Evolutionary conservation across 2,329 filamentous ascomycete species (phyloP), one percentile per base, ranked within the genome.

Genomic region (Trichoderma lentiforme): DNA sequence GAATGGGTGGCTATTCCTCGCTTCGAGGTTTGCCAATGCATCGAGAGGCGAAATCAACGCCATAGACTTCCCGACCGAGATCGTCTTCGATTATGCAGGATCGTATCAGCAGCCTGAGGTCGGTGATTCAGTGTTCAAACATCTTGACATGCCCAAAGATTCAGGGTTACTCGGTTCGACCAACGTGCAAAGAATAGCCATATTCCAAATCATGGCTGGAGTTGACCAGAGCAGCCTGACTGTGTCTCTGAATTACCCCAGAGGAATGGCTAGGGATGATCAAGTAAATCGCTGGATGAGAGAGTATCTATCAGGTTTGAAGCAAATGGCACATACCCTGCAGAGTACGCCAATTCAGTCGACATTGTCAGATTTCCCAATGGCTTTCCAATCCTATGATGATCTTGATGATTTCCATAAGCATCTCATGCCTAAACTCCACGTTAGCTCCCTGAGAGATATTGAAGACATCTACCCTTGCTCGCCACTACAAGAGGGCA

Each of bases 31-130:
- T 30, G 28, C 28, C 28, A 30, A 30, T 30, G 28, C 28, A 30
- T 30, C 28, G 28, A 30, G 28, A 61, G 73, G 2, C 47, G 28
- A 30, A 30, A 30, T 70, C 11, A 75, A 75, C 14, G 76, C 75
- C n/a, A 30, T 75, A 73, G 65, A 56, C 11, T 56, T 77, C n/a
- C 77, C 80, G 0, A 81, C 84, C 71, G 77, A 78, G 57, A 15
- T 78, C 24, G 69, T 76, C 1, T 74, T 78, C 64, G 12, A 81
- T 78, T 2, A 72, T 75, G 15, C 75, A 78, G 2, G 68, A 78
- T n/a, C 78, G 80, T 24, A 70, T 80, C 21, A 66, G 80, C 47
- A 56, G 24, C 64, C 57, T 18, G 64, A 67, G 43, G 14, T 26
- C 11, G 32, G 26, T 15, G 64, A 57, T 56, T 30, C 64, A 5